phyloP scores from a whole-genome alignment of 306 rosid genomes.

The Lathyrus tuberosus region DNA sequence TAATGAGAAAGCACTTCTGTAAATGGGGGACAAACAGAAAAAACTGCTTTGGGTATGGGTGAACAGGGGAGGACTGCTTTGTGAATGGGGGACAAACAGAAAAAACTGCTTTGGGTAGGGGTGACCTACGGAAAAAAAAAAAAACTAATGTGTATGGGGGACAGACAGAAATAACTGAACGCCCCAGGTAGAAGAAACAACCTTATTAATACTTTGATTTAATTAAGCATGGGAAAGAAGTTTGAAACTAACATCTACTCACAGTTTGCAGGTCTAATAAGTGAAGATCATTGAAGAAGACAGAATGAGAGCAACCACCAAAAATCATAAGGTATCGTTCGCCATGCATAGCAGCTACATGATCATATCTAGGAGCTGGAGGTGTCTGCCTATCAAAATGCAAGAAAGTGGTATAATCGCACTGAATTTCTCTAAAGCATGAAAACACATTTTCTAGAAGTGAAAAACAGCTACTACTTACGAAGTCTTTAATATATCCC shows the following conservation, averaged over 20 bases:
- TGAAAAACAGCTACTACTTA: conserved; percentile 58
- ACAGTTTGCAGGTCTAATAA: conserved; percentile 87
- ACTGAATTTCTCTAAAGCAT: conserved; percentile 36
- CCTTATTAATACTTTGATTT: conserved; percentile 20
- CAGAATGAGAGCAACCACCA: conserved; percentile 95
- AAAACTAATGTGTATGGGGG: background rate
- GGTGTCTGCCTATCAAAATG: conserved; percentile 84
- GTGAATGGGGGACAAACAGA: conserved; percentile 23
- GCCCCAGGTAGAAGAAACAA: conserved; percentile 31
- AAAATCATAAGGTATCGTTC: conserved; percentile 81
- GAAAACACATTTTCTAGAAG: conserved; percentile 38
- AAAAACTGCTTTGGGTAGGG: background rate
- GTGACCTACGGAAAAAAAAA: conserved; percentile 15
- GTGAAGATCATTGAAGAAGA: conserved; percentile 87
- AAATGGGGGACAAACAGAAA: background rate
- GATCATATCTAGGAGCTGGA: conserved; percentile 94
- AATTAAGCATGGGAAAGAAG: conserved; percentile 2
- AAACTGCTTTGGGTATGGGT: background rate
- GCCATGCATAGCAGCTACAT: conserved; percentile 74
- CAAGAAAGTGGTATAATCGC: conserved; percentile 47
- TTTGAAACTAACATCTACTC: conserved; percentile 41
- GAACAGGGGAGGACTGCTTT: conserved; percentile 11
- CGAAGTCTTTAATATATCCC: conserved; percentile 66
- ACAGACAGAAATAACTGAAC: conserved; percentile 28
- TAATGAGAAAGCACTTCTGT: conserved; percentile 21